Conservation (phyloP, 306 rosid species). For the Vigna radiata region DNA sequence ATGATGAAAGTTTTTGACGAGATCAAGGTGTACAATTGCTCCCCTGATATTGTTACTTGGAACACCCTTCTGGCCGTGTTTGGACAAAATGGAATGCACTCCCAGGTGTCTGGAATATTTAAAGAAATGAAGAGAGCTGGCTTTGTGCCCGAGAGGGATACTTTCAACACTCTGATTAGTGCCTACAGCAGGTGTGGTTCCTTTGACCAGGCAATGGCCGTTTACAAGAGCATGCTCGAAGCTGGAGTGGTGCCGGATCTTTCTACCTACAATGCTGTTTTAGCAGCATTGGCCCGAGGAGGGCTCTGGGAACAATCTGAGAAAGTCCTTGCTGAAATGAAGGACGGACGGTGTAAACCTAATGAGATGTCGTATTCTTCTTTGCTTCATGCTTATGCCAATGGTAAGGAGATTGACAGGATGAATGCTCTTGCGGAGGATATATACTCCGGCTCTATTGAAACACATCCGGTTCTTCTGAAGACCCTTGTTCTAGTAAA, state of each 20-base stretch:
- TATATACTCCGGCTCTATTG: constrained; percentile 71
- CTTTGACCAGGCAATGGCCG: constrained; percentile 80
- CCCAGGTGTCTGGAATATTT: constrained; percentile 81
- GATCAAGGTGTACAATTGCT: constrained; percentile 62
- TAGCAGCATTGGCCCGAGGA: constrained; percentile 93
- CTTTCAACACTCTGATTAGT: constrained; percentile 85
- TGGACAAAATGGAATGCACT: constrained; percentile 90
- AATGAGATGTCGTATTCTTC: constrained; percentile 85
- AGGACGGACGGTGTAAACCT: constrained; percentile 75
- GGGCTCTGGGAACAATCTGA: constrained; percentile 94
- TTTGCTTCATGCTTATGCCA: constrained; percentile 92
- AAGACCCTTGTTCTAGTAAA: constrained; percentile 88
- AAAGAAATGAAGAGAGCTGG: constrained; percentile 97
- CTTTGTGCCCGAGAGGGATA: constrained; percentile 90
- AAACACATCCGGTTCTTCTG: constrained; percentile 72
- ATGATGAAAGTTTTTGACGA: constrained; percentile 93
- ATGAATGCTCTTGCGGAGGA: constrained; percentile 76
- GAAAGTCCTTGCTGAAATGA: constrained; percentile 85
- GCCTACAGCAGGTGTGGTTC: constrained; percentile 92
- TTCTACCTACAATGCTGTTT: constrained; percentile 84
- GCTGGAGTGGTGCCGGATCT: constrained; percentile 90
- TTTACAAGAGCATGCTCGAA: constrained; percentile 85
- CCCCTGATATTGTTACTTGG: constrained; percentile 94
- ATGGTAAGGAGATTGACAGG: constrained; percentile 74
- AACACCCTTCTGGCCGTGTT: constrained; percentile 91